Conservation (phyloP, 1,284 basidiomycete genomes). For the Phaffia rhodozyma region DNA sequence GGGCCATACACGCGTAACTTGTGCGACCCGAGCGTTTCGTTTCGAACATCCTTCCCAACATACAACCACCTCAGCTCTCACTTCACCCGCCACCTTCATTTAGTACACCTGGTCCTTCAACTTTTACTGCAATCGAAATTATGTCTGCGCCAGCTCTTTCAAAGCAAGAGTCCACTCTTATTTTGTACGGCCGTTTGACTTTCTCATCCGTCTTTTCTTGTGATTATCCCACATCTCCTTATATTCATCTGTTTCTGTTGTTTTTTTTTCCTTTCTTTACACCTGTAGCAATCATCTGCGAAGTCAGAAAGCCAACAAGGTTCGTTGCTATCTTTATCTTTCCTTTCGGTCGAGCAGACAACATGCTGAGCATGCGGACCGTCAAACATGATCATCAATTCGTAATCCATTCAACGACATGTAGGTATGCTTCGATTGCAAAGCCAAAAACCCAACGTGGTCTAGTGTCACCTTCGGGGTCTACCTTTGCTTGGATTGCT, state of each 20-base stretch:
- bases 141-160: constrained; percentile 10
- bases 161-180: constrained; percentile 12
- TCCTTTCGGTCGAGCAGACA: background rate
- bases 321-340: constrained; percentile 29
- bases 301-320: constrained; percentile 81
- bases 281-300: constrained; percentile 41
- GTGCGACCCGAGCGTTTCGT: no score
- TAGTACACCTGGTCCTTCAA: no score
- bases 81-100: no score
- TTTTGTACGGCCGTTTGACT: background rate
- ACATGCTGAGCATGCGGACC: background rate
- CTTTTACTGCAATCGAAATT: no score
- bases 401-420: background rate
- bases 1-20: no score
- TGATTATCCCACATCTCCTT: no score
- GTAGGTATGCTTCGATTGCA: constrained; percentile 92
- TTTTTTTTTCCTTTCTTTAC: constrained; percentile 25
- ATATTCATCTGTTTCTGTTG: no score
- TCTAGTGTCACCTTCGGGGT: constrained; percentile 91
- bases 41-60: no score
- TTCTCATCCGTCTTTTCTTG: no score
- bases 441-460: constrained; percentile 95
- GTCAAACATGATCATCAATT: background rate
- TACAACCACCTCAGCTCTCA: no score
- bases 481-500: constrained; percentile 97